Percentiles rank a stretch among this genome's conserved stretches.
Evolutionary conservation across 2,329 filamentous ascomycete genomes (phyloP).

Genomic region (Penicillium sp.): DNA sequence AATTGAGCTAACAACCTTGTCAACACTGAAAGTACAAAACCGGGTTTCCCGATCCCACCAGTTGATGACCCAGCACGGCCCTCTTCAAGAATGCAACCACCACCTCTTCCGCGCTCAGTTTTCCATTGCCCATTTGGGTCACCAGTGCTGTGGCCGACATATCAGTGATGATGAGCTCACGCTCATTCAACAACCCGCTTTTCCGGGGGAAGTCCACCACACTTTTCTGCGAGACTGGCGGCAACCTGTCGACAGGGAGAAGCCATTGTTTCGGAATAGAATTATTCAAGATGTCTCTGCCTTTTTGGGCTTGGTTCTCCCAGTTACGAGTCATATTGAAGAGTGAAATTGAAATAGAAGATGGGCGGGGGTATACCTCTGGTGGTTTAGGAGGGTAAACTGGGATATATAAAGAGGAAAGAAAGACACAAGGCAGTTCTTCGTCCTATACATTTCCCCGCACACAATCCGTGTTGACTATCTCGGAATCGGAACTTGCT

Average conservation of each 20-base stretch:
- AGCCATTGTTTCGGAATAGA: conserved; percentile 40
- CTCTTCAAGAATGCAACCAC: conserved; percentile 35
- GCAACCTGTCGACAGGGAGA: conserved; percentile 26
- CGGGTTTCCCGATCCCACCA: conserved; percentile 19
- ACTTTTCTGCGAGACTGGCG: conserved; percentile 27
- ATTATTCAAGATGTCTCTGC: conserved; percentile 30
- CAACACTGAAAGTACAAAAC: not conserved
- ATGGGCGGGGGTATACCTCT: not conserved
- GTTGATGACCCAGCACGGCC: conserved; percentile 33
- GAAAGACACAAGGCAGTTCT: not conserved
- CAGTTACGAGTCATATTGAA: conserved; percentile 28
- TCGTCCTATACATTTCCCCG: not conserved
- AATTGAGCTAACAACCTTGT: conserved; percentile 29
- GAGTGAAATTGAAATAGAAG: not conserved
- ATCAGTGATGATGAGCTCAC: conserved; percentile 55
- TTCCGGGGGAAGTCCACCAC: conserved; percentile 34
- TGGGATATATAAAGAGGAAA: not conserved
- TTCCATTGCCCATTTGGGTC: conserved; percentile 25
- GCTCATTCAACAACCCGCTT: conserved; percentile 48
- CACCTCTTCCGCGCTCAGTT: conserved; percentile 32
- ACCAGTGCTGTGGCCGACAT: conserved; percentile 32
- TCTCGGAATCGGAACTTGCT: conserved; percentile 7
- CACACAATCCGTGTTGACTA: not conserved
- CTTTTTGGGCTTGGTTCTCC: conserved; percentile 33
- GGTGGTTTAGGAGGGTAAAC: not conserved